Evolutionary conservation across 164 flowering plant species (phyloP), one percentile per base, ranked within the genome.

Genomic region (Kalanchoe fedtschenkoi): DNA sequence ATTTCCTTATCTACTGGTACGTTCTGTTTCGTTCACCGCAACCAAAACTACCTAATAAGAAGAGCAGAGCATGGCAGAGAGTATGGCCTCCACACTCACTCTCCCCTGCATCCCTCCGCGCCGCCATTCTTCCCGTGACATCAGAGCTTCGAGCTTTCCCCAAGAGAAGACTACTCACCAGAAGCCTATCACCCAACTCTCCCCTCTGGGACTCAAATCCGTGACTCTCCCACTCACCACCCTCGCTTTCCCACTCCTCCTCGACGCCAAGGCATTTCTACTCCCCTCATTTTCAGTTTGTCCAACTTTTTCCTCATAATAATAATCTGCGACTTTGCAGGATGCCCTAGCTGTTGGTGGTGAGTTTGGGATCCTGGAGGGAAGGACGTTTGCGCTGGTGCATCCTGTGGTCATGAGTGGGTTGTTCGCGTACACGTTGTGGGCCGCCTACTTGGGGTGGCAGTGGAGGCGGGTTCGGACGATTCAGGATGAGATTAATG

Each of bases 391-490:
- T 28, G 84, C 98, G 0, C 80, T 92, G 13, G 55, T 89, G 14
- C 96, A 92, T 69, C 98, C 98, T 2, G 7, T 78, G 24, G 93
- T 78, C 37, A 84, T 92, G 96, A 76, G 78, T 30, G 61, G 87
- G 9, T 70, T 92, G 69, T 89, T 92, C 71, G 35, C 77, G n/a
- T 84, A 84, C 72, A 92, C 96, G 2, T 62, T 92, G 68, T 89
- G 83, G 79, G 84, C 91, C 29, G 96, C 96, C 4, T 89, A 86
- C 71, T 68, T 92, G 54, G 98, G 98, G 1, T 92, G 98, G 98
- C 96, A 92, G 67, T 92, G 98, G 98, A 72, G 96, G 62, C 70
- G 96, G n/a, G 89, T 87, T 2, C 64, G 98, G 67, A 89, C 98
- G 0, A 71, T 77, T 13, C 98, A 87, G 74, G 75, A 75, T 62